These are phyloP conservation scores for Aspergillus heteromorphus DNA, from an alignment of 495 filamentous ascomycete species.

Conservation along the genomic window DNA sequence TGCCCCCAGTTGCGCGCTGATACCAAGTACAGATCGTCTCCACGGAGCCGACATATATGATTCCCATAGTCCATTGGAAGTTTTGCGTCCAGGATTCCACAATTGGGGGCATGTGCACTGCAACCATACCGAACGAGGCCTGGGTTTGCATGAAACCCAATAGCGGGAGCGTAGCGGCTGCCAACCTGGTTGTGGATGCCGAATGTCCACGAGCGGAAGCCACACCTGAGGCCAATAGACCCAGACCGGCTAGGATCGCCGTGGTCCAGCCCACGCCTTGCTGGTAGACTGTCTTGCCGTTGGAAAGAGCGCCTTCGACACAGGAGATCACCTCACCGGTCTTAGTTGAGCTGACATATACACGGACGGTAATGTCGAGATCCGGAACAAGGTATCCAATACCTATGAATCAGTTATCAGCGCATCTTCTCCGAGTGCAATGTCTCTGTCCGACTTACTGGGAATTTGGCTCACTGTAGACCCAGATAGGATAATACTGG, in stretches of 20 bases:
- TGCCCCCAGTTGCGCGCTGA: conserved; percentile 87
- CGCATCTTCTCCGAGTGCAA: neutral
- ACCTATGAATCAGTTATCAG: conserved; percentile 22
- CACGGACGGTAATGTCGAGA: conserved; percentile 74
- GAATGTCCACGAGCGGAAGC: conserved; percentile 79
- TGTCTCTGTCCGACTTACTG: conserved; percentile 33
- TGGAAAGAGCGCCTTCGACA: conserved; percentile 82
- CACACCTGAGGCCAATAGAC: conserved; percentile 74
- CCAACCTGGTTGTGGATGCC: conserved; percentile 92
- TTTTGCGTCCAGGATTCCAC: conserved; percentile 95
- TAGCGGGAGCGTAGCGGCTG: conserved; percentile 83
- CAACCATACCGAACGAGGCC: conserved; percentile 85
- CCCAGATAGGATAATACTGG: neutral
- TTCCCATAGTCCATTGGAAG: conserved; percentile 98
- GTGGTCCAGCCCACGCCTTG: conserved; percentile 83
- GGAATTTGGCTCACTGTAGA: conserved; percentile 47
- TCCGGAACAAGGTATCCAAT: conserved; percentile 89
- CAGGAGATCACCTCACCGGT: conserved; percentile 68
- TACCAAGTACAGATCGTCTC: conserved; percentile 93
- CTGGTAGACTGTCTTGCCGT: conserved; percentile 89
- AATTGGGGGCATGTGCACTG: conserved; percentile 78
- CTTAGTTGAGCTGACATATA: conserved; percentile 65
- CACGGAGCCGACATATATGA: conserved; percentile 81
- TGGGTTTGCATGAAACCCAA: conserved; percentile 96
- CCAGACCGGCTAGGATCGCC: conserved; percentile 78